phyloP scores from a whole-genome alignment of 176 grass and related monocot genomes.

The Rhipidocladum racemiflorum region DNA sequence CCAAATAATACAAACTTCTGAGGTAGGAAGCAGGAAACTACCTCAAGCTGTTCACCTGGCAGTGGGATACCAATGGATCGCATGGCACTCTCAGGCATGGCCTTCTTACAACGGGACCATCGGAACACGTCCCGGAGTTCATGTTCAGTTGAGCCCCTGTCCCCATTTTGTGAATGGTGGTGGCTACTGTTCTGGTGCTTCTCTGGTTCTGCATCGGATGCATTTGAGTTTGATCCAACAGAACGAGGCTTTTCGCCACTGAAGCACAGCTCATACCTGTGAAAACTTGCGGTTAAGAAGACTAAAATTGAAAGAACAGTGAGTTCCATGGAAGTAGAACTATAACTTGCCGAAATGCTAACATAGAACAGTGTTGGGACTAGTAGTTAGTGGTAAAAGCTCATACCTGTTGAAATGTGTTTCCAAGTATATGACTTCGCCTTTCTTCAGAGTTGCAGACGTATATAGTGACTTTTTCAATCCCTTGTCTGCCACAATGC shows the following conservation, averaged over 20 bases:
- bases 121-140: slow-evolving; percentile 73
- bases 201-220: slow-evolving; percentile 37
- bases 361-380: not conserved
- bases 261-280: slow-evolving; percentile 89
- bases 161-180: slow-evolving; percentile 70
- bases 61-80: slow-evolving; percentile 65
- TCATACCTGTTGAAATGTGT: slow-evolving; percentile 80
- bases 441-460: slow-evolving; percentile 87
- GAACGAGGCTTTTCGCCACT: slow-evolving; percentile 56
- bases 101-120: slow-evolving; percentile 91
- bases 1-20: not conserved
- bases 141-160: slow-evolving; percentile 41
- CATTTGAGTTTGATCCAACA: slow-evolving; percentile 46
- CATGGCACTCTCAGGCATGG: slow-evolving; percentile 65
- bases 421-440: slow-evolving; percentile 92
- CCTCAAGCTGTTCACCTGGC: slow-evolving; percentile 76
- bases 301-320: not conserved
- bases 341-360: not conserved
- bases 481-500: slow-evolving; percentile 93
- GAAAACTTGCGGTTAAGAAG: slow-evolving; percentile 12
- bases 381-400: not conserved
- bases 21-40: slow-evolving; percentile 16
- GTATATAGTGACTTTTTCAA: slow-evolving; percentile 85
- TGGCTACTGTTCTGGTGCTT: slow-evolving; percentile 61
- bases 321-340: slow-evolving; percentile 8